Conservation (phyloP, 2,329 filamentous ascomycete species). For the Botrytis elliptica region DNA sequence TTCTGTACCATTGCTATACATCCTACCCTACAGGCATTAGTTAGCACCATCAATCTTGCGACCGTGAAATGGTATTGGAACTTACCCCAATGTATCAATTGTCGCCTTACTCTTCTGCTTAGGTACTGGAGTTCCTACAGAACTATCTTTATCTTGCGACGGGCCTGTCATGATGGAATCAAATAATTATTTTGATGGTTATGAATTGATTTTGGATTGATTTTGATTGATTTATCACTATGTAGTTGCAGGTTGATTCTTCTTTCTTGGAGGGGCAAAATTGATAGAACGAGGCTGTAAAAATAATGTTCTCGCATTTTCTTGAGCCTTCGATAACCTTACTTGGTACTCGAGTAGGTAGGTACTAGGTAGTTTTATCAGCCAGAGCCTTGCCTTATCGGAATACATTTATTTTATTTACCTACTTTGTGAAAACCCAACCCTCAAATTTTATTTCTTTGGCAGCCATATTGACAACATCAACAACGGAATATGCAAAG, state of each 20-base stretch:
- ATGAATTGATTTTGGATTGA: slow-evolving; percentile 28
- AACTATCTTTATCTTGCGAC: slow-evolving; percentile 42
- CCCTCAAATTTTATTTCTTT: not conserved
- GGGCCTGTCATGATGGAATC: slow-evolving; percentile 53
- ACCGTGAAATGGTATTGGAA: slow-evolving; percentile 27
- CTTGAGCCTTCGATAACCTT: not conserved
- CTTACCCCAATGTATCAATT: slow-evolving; percentile 75
- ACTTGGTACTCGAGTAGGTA: not conserved
- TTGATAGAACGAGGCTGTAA: not conserved
- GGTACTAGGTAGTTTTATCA: not conserved
- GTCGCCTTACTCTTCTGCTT: slow-evolving; percentile 79
- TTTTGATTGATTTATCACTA: not conserved
- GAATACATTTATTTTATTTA: slow-evolving; percentile 5
- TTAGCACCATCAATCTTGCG: slow-evolving; percentile 21
- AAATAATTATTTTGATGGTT: not conserved
- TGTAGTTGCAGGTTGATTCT: not conserved
- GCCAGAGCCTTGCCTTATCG: not conserved
- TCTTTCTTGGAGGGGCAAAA: not conserved
- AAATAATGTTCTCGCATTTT: not conserved
- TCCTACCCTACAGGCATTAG: slow-evolving; percentile 36
- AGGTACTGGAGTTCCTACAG: slow-evolving; percentile 57
- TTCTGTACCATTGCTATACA: slow-evolving; percentile 41
- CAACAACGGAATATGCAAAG: not conserved
- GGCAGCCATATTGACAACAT: slow-evolving; percentile 14
- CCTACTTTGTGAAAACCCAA: not conserved